These are phyloP conservation scores for Euptelea pleiosperma DNA, from an alignment of 164 flowering plant species.

Conservation along the genomic window DNA sequence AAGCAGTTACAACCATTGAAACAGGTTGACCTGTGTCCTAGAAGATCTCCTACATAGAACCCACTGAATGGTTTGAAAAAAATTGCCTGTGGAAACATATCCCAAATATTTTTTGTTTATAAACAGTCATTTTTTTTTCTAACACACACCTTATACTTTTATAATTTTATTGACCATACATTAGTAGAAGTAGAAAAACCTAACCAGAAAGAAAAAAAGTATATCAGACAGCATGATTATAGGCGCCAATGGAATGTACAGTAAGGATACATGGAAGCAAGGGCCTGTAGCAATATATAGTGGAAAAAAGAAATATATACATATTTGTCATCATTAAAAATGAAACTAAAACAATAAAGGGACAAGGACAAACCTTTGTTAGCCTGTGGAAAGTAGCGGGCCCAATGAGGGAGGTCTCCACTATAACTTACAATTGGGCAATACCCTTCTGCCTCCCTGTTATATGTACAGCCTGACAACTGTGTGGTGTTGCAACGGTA, in stretches of 20 bases:
- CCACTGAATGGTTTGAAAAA: no score
- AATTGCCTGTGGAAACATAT: no score
- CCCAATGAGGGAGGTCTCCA: slow-evolving; percentile 95
- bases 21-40: slow-evolving; percentile 5
- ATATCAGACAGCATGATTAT: no score
- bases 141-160: no score
- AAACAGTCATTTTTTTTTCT: no score
- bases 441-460: slow-evolving; percentile 98
- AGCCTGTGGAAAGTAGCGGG: slow-evolving; percentile 92
- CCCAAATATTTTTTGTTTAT: no score
- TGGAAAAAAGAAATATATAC: not conserved
- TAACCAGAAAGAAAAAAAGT: no score
- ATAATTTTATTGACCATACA: no score
- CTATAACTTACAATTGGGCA: slow-evolving; percentile 93
- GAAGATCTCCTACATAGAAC: no score
- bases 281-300: not conserved
- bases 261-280: no score
- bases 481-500: slow-evolving; percentile 96
- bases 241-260: no score
- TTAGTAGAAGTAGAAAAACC: no score
- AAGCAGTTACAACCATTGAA: not conserved
- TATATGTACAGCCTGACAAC: slow-evolving; percentile 93
- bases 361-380: slow-evolving; percentile 83
- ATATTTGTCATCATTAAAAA: not conserved
- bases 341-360: not conserved